Base-by-base conservation (phyloP, 805 yeast species). In the Wickerhamomyces tratensis region DNA sequence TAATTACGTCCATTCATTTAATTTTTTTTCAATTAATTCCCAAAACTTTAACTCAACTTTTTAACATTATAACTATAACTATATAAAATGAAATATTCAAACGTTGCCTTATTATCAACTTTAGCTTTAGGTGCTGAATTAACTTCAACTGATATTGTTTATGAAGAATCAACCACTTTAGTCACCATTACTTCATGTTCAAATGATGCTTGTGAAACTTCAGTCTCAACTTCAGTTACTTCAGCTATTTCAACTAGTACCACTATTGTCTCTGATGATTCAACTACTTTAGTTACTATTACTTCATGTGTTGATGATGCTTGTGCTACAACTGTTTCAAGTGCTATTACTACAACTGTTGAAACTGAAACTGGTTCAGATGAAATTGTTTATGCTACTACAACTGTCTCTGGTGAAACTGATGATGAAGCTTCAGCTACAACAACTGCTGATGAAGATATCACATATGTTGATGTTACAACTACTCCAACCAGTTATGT, bases 401-500 rank as follows among this genome's bases (percentile, higher is more conserved):
- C 51, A 26, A 43, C 49, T 27, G 45, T 44, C 12, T 13, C 36
- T 26, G 34, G 43, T 33, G 13, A 43, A 34, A n/a, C 40, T 27
- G 39, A 49, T 7, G 68, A 64, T 37, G 20, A 20, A 20, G 49
- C 52, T 36, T 43, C 45, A 31, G 49, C 49, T 33, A 55, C 59
- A 37, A 49, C 51, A 26, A 43, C 49, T 27, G 45, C 40, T 27
- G 39, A 49, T 7, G 68, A 64, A 37, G 56, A 57, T 30, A 57
- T 64, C 54, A 52, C 63, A 39, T 70, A 67, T 55, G 74, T 71
- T 41, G 77, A 74, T 49, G 62, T 65, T 51, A 72, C 77, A 46
- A 57, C 67, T 45, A 74, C 78, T 39, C 78, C 78, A 51, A 62
- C 68, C 42, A 69, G 62, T 39, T 65, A 72, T 43, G 61, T 58